Evolutionary conservation across 257 asterid species (phyloP).

Genomic region (Oldenlandia corymbosa): DNA sequence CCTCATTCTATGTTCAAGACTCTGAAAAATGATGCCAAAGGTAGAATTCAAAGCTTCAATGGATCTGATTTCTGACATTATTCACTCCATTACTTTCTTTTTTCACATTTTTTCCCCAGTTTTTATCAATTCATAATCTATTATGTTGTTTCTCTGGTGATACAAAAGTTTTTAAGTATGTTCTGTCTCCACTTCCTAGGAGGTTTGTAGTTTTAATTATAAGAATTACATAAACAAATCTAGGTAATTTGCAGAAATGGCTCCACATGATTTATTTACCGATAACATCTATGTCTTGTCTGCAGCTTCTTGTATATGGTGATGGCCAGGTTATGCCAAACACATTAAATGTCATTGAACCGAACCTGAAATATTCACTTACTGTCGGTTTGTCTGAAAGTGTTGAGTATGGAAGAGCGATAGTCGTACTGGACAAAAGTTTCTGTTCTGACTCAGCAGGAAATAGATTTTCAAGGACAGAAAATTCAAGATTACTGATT

Average conservation of each 20-base stretch:
- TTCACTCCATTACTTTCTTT: neutral
- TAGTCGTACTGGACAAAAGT: slow-evolving; percentile 62
- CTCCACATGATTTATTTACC: neutral
- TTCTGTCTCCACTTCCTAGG: neutral
- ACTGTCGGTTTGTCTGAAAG: slow-evolving; percentile 48
- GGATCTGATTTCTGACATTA: neutral
- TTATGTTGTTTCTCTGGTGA: neutral
- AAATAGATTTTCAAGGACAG: slow-evolving; percentile 59
- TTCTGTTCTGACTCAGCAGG: slow-evolving; percentile 85
- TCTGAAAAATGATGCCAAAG: neutral
- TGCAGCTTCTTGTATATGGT: slow-evolving; percentile 89
- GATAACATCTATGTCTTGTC: neutral
- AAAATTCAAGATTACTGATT: slow-evolving; percentile 59
- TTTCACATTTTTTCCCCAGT: neutral
- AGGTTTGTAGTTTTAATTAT: neutral
- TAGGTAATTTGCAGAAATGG: neutral
- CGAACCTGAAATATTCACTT: slow-evolving; percentile 56
- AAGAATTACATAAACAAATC: neutral
- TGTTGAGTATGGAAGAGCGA: slow-evolving; percentile 56
- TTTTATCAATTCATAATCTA: neutral
- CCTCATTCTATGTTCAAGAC: neutral
- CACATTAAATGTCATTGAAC: slow-evolving; percentile 47
- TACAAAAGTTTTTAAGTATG: neutral
- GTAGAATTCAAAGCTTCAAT: neutral
- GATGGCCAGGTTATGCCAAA: slow-evolving; percentile 65